Evolutionary conservation across 176 grass and related monocot species (phyloP), one percentile per base, ranked within the genome.

Genomic region (Rhynchospora pubera): DNA sequence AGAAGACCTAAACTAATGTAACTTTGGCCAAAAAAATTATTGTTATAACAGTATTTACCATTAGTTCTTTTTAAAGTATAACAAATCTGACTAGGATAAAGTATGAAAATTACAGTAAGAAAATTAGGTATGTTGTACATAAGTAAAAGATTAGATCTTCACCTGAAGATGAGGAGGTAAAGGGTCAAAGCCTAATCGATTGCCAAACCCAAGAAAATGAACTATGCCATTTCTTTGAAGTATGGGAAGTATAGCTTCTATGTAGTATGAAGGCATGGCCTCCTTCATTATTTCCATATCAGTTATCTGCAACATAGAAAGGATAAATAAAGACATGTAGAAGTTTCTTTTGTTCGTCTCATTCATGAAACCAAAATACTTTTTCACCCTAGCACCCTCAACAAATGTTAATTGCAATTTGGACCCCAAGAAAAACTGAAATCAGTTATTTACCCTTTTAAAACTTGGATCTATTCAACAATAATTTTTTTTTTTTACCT

Each of bases 171-270:
- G 57, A 15, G 81, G 43, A 45, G 96, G 92, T 15, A 98, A 81
- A 9, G 96, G 90, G 73, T 98, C 96, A 85, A 98, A 98, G 61
- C 90, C 88, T 7, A 98, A 89, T 48, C 96, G 87, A 91, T 98
- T 98, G 56, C 96, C 92, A 65, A 98, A 95, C n/a, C 92, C 96
- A 80, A 94, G 79, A 81, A 98, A 98, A 88, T 98, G 96, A 51
- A 98, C 87, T 0, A 93, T 69, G 0, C 84, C 79, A 15, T 93
- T 93, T 85, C 83, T 86, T 82, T 44, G 73, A 4, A 98, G 90
- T 79, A 94, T 71, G 15, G 96, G 96, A 65, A 93, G 91, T 2
- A 91, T 82, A 10, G 48, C 46, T 83, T 87, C 79, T 46, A 93
- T 81, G 86, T 93, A 93, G 60, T 98, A 91, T 1, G 81, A 90